A percentile compares a stretch with the other conserved stretches of the same genome.
phyloP scores from a whole-genome alignment of 2,329 filamentous ascomycete species.

The Fusarium azukiicola region DNA sequence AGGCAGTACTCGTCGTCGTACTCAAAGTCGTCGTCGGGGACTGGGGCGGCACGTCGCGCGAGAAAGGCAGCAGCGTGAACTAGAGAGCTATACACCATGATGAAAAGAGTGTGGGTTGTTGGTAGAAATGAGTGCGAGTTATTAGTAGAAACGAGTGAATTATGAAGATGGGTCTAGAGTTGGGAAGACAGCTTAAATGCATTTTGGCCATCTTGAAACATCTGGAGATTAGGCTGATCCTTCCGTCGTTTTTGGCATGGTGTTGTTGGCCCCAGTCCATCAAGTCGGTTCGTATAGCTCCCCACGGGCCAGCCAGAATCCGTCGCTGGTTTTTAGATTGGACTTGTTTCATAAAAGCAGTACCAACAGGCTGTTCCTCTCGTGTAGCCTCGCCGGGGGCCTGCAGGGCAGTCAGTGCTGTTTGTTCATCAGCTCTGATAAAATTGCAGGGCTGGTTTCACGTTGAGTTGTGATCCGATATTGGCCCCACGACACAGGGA shows the following conservation, averaged over 20 bases:
- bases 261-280: conserved; percentile 5
- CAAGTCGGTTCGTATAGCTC: not conserved
- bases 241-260: not conserved
- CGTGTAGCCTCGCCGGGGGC: not conserved
- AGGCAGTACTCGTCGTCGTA: not conserved
- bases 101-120: not conserved
- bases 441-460: conserved; percentile 12
- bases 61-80: not conserved
- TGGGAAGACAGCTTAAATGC: not conserved
- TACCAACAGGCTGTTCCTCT: not conserved
- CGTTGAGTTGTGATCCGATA: conserved; percentile 9
- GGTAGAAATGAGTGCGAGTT: not conserved
- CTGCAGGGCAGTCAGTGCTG: not conserved
- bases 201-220: conserved; percentile 1
- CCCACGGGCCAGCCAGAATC: conserved; percentile 5
- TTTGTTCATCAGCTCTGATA: not conserved
- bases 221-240: conserved; percentile 9
- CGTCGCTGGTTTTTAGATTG: not conserved
- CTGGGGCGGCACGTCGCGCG: not conserved
- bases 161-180: not conserved
- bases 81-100: conserved; percentile 3
- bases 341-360: not conserved
- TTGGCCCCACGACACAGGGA: not conserved
- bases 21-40: too few relatives aligned
- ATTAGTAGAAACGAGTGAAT: not conserved